Evolutionary conservation across 2,329 filamentous ascomycete species (phyloP).

Genomic region (Calonectria pteridis): DNA sequence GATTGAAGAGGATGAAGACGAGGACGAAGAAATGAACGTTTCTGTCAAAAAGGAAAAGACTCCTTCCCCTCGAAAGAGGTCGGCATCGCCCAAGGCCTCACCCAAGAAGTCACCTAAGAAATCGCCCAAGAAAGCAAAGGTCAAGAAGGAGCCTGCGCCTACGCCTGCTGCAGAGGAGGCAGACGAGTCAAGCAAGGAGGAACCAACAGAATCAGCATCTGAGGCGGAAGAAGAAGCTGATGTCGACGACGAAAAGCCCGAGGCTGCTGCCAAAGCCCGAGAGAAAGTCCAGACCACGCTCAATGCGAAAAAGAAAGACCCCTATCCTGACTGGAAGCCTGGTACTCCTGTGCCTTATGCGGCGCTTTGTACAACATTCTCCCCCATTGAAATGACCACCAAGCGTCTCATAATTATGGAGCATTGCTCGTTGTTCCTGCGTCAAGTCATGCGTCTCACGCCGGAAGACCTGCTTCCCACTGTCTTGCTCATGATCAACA

Average conservation of each 20-base stretch:
- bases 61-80: not conserved
- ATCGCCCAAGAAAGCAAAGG: slow-evolving; percentile 36
- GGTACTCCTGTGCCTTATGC: slow-evolving; percentile 94
- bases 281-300: slow-evolving; percentile 85
- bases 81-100: not conserved
- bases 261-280: slow-evolving; percentile 78
- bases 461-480: slow-evolving; percentile 89
- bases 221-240: slow-evolving; percentile 63
- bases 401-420: slow-evolving; percentile 91
- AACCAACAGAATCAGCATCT: slow-evolving; percentile 49
- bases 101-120: slow-evolving; percentile 35
- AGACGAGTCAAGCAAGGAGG: slow-evolving; percentile 45
- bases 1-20: slow-evolving; percentile 66
- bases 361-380: slow-evolving; percentile 94
- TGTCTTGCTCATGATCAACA: slow-evolving; percentile 96
- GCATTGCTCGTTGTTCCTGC: slow-evolving; percentile 90
- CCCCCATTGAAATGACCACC: slow-evolving; percentile 92
- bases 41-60: slow-evolving; percentile 37
- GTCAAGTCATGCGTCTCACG: slow-evolving; percentile 92
- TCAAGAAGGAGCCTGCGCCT: slow-evolving; percentile 30
- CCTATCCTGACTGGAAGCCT: slow-evolving; percentile 95
- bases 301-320: slow-evolving; percentile 76
- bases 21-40: slow-evolving; percentile 58
- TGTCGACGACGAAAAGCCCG: slow-evolving; percentile 73
- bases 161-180: slow-evolving; percentile 27